A percentile compares a stretch with the other conserved stretches of the same genome.
phyloP scores from a whole-genome alignment of 495 filamentous ascomycete genomes.

The Zalerion maritima region DNA sequence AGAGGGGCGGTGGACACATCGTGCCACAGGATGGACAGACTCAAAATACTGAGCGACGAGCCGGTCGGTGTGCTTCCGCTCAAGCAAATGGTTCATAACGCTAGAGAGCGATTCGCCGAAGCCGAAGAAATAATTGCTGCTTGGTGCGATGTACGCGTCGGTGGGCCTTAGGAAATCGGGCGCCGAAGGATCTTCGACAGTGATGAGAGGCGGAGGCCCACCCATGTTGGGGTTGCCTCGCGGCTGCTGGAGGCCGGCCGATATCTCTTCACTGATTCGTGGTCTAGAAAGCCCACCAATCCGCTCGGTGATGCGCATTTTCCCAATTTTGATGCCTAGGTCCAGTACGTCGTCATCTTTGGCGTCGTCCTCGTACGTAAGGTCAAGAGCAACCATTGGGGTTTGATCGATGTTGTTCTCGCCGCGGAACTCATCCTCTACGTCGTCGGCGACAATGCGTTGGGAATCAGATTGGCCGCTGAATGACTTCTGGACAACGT shows the following conservation, averaged over 20 bases:
- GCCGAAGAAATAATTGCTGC: slow-evolving; percentile 56
- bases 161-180: slow-evolving; percentile 36
- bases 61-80: slow-evolving; percentile 31
- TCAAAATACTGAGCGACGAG: slow-evolving; percentile 50
- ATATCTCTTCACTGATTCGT: slow-evolving; percentile 47
- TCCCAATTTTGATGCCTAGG: slow-evolving; percentile 53
- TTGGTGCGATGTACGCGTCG: slow-evolving; percentile 38
- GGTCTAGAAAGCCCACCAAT: slow-evolving; percentile 46
- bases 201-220: slow-evolving; percentile 5
- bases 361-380: slow-evolving; percentile 47
- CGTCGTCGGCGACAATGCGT: slow-evolving; percentile 29
- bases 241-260: slow-evolving; percentile 11
- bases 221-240: slow-evolving; percentile 1
- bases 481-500: slow-evolving; percentile 26
- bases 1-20: slow-evolving; percentile 47
- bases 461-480: slow-evolving; percentile 15
- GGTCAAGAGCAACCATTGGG: slow-evolving; percentile 42
- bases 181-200: slow-evolving; percentile 12
- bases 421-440: slow-evolving; percentile 30
- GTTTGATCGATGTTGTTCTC: slow-evolving; percentile 37
- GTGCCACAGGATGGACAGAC: slow-evolving; percentile 50
- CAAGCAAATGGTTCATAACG: slow-evolving; percentile 42
- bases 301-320: slow-evolving; percentile 56
- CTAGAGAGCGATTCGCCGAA: slow-evolving; percentile 28
- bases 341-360: slow-evolving; percentile 53